Conservation (phyloP, 2,329 filamentous ascomycete genomes). For the Alternaria triticimaculans region DNA sequence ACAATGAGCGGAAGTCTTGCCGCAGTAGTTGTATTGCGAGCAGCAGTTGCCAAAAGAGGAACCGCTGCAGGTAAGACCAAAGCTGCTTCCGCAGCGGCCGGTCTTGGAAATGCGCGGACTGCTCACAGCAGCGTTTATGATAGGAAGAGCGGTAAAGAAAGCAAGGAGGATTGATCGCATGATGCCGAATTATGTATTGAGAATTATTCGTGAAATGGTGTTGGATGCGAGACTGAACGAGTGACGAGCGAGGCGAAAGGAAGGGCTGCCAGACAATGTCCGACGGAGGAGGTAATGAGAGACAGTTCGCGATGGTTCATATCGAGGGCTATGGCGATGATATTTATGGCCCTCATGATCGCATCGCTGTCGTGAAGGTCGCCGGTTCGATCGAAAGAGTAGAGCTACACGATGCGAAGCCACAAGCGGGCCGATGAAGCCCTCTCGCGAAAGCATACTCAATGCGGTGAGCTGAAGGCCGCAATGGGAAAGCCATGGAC, state of each 20-base stretch:
- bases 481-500: not conserved
- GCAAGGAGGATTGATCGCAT: not conserved
- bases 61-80: not conserved
- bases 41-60: not conserved
- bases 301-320: not conserved
- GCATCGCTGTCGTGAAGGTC: not conserved
- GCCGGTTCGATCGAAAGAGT: not conserved
- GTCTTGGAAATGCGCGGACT: not conserved
- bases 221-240: not conserved
- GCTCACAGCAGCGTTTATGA: not conserved
- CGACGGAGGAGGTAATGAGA: not conserved
- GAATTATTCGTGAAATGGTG: not conserved
- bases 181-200: not conserved
- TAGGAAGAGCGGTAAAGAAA: not conserved
- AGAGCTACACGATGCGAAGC: not conserved
- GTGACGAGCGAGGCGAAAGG: fast-evolving
- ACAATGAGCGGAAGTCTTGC: not conserved
- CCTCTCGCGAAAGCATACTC: not conserved
- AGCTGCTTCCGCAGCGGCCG: not conserved
- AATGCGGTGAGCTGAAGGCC: not conserved
- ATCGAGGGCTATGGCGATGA: not conserved
- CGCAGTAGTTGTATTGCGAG: not conserved
- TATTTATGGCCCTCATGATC: not conserved
- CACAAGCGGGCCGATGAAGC: not conserved
- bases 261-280: not conserved